Percentiles rank a stretch among this genome's conserved stretches.
Evolutionary conservation across 1,284 basidiomycete genomes (phyloP).

Genomic region (Ustilago nuda): DNA sequence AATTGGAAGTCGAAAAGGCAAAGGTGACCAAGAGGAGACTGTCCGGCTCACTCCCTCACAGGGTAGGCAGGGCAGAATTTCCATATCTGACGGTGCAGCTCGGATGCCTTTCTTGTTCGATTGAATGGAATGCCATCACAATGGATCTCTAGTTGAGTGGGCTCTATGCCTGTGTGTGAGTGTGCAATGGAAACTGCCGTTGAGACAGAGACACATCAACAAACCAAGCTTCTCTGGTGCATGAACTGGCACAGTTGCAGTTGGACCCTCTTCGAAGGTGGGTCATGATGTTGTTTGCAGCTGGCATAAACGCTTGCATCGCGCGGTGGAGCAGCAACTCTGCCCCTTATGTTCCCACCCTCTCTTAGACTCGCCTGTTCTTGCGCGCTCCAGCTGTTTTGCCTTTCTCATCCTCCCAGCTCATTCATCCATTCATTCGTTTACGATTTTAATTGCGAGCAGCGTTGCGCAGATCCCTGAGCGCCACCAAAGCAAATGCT

Average conservation of each 20-base stretch:
- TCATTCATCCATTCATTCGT: background rate
- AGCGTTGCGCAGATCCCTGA: constrained; percentile 20
- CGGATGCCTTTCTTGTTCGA: background rate
- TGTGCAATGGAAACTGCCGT: background rate
- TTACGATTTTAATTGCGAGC: background rate
- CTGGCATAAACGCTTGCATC: background rate
- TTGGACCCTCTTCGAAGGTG: background rate
- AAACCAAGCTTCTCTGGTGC: background rate
- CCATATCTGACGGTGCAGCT: background rate
- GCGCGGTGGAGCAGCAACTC: background rate
- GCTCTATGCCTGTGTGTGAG: background rate
- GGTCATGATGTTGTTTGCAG: background rate
- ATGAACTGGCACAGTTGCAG: background rate
- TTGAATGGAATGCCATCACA: background rate
- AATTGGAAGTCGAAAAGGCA: background rate
- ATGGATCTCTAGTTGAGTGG: background rate
- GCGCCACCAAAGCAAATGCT: constrained; percentile 34
- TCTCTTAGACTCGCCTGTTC: background rate
- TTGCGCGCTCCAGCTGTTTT: background rate
- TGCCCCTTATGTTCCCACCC: background rate
- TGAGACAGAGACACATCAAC: background rate
- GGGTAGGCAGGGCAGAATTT: background rate
- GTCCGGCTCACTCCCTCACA: background rate
- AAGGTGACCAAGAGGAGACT: background rate
- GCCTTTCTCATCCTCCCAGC: background rate